phyloP scores from a whole-genome alignment of 2,329 filamentous ascomycete species.

The Ophiocordyceps camponoti-saundersi region DNA sequence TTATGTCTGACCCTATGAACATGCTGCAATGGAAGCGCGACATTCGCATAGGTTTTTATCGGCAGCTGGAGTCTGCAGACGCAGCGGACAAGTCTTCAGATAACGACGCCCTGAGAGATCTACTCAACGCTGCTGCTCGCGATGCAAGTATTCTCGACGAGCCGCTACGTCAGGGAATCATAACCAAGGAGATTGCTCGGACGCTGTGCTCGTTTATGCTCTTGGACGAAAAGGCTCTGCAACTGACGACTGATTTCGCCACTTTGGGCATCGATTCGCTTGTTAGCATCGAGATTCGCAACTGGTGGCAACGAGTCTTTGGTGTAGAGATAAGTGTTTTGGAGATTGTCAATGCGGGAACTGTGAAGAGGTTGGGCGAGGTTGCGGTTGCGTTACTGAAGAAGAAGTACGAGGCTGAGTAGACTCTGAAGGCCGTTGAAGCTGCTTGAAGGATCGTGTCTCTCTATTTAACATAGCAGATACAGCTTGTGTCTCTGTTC shows the following conservation, averaged over 20 bases:
- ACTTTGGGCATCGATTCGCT: conserved; percentile 7
- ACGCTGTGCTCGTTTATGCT: background rate
- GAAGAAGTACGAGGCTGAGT: background rate
- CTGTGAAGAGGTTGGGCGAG: background rate
- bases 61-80: background rate
- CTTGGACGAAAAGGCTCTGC: background rate
- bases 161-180: background rate
- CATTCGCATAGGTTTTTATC: conserved; percentile 1
- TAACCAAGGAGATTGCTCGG: background rate
- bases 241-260: background rate
- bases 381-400: background rate
- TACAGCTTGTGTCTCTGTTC: too few species aligned
- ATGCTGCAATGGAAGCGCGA: conserved; percentile 1
- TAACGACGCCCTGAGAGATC: background rate
- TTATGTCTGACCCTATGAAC: conserved; percentile 1
- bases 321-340: conserved; percentile 7
- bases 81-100: background rate
- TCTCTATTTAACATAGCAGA: too few species aligned
- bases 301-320: conserved; percentile 7
- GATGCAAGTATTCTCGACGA: background rate
- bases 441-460: too few species aligned
- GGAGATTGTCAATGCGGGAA: conserved; percentile 3
- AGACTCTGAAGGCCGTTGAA: too few species aligned
- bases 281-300: conserved; percentile 8
- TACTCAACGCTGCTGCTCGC: background rate